phyloP scores from a whole-genome alignment of 2,329 filamentous ascomycete genomes.

The Orbilia ellipsospora region DNA sequence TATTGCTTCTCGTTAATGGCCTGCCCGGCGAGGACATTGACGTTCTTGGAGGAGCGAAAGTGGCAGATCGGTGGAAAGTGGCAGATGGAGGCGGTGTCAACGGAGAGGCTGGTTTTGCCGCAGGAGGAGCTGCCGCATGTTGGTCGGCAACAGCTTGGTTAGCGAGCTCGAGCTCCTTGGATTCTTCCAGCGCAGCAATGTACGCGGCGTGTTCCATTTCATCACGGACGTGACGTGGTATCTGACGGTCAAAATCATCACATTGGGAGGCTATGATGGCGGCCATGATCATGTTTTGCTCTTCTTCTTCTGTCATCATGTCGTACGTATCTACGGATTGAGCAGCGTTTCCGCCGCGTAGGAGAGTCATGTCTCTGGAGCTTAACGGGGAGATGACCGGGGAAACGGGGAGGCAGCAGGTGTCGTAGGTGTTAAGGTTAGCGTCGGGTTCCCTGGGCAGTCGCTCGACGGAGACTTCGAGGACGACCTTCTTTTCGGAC shows the following conservation, averaged over 20 bases:
- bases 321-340: conserved; percentile 21
- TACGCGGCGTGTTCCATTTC: conserved; percentile 51
- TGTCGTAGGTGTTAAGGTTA: conserved; percentile 27
- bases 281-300: conserved; percentile 53
- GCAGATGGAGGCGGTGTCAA: conserved; percentile 5
- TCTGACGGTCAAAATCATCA: conserved; percentile 50
- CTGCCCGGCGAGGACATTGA: conserved; percentile 13
- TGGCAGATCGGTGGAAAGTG: conserved; percentile 1
- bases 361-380: conserved; percentile 54
- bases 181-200: conserved; percentile 50
- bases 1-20: conserved; percentile 31
- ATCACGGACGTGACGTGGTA: conserved; percentile 42
- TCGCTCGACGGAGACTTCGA: conserved; percentile 53
- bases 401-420: conserved; percentile 52
- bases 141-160: conserved; percentile 17
- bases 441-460: conserved; percentile 29
- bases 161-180: conserved; percentile 23
- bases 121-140: conserved; percentile 6
- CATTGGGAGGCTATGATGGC: conserved; percentile 54
- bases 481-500: conserved; percentile 43
- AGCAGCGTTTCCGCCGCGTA: conserved; percentile 53
- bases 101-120: conserved; percentile 5
- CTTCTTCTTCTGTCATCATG: conserved; percentile 46
- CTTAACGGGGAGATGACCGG: conserved; percentile 44
- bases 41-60: conserved; percentile 21